These are phyloP conservation scores for Aspergillus melleus DNA, from an alignment of 2,329 filamentous ascomycete genomes.

Conservation along the genomic window DNA sequence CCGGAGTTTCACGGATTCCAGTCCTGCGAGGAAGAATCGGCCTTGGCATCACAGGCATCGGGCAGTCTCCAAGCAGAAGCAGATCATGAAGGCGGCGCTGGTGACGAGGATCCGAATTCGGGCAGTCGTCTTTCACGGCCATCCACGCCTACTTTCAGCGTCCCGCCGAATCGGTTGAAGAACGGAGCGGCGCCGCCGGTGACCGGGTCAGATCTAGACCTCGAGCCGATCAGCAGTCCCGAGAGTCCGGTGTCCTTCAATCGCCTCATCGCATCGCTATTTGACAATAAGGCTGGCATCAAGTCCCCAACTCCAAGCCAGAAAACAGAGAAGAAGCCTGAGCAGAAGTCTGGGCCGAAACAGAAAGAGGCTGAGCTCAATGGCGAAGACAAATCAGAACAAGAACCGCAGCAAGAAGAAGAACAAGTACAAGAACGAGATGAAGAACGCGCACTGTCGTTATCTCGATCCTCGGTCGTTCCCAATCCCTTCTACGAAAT, in stretches of 20 bases:
- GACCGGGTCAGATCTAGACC: slow-evolving; percentile 8
- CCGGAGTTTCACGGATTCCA: slow-evolving; percentile 24
- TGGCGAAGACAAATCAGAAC: neutral
- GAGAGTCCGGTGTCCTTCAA: slow-evolving; percentile 10
- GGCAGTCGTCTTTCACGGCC: neutral
- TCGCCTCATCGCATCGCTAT: slow-evolving; percentile 10
- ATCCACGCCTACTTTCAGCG: slow-evolving; percentile 7
- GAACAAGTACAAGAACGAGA: neutral
- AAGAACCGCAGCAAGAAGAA: neutral
- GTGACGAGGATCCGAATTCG: neutral
- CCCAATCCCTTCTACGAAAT: slow-evolving; percentile 36
- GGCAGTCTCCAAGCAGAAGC: neutral
- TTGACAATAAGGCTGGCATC: neutral
- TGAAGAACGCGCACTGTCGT: neutral
- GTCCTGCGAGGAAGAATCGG: slow-evolving; percentile 1
- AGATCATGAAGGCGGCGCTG: neutral
- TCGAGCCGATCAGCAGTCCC: slow-evolving; percentile 17
- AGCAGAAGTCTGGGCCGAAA: neutral
- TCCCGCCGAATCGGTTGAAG: slow-evolving; percentile 7
- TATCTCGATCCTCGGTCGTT: slow-evolving; percentile 15
- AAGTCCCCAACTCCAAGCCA: neutral
- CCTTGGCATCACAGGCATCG: neutral
- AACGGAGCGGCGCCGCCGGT: neutral
- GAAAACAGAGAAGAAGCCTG: neutral
- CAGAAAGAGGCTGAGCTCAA: neutral